A percentile compares a stretch with the other conserved stretches of the same genome.
Evolutionary conservation across 306 rosid genomes (phyloP).

Genomic region (Biancaea sappan): DNA sequence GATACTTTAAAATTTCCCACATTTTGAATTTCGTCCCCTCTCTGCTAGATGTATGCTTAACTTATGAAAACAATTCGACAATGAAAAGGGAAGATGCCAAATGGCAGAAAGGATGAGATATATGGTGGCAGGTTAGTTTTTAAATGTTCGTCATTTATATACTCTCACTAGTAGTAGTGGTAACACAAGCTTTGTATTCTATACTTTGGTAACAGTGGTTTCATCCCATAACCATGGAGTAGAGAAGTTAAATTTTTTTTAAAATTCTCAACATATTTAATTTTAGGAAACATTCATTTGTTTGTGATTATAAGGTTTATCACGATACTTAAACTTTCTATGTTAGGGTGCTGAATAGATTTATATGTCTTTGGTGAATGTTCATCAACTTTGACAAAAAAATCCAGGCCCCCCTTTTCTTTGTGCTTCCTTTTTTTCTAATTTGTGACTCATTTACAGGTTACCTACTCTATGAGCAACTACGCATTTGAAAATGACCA

Average conservation of each 20-base stretch:
- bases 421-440: conserved; percentile 17
- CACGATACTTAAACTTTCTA: conserved; percentile 15
- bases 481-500: too few relatives aligned
- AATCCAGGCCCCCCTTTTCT: neutral
- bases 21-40: conserved; percentile 16
- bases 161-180: conserved; percentile 9
- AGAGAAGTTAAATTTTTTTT: neutral
- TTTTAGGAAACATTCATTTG: conserved; percentile 18
- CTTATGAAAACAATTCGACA: conserved; percentile 69
- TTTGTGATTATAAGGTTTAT: conserved; percentile 25
- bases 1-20: conserved; percentile 21
- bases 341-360: neutral
- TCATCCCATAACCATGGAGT: conserved; percentile 16
- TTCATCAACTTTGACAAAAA: conserved; percentile 22
- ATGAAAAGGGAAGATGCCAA: conserved; percentile 69
- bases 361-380: conserved; percentile 31
- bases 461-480: too few relatives aligned
- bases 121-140: conserved; percentile 97
- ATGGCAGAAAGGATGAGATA: conserved; percentile 83
- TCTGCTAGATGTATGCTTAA: conserved; percentile 68
- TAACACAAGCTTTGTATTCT: conserved; percentile 23
- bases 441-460: conserved; percentile 54
- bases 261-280: conserved; percentile 1
- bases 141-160: conserved; percentile 9
- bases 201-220: conserved; percentile 14